Conservation (phyloP, 2,329 filamentous ascomycete genomes). For the Penicillium sp. region DNA sequence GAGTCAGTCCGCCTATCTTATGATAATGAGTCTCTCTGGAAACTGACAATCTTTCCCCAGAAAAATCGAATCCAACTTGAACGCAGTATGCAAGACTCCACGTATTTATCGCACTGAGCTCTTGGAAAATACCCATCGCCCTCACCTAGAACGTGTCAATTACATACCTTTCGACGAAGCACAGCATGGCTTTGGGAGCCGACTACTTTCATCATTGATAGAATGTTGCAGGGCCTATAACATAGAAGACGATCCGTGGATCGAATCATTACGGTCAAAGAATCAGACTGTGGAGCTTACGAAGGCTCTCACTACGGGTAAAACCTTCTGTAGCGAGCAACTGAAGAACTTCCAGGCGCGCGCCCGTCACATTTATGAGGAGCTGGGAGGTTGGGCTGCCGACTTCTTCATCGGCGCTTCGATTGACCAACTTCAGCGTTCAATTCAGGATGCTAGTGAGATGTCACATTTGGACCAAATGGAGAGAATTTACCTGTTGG, state of each 20-base stretch:
- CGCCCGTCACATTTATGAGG: conserved; percentile 51
- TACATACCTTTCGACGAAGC: conserved; percentile 14
- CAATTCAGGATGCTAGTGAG: conserved; percentile 27
- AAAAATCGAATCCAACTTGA: conserved; percentile 64
- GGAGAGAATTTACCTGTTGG: conserved; percentile 54
- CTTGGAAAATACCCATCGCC: conserved; percentile 66
- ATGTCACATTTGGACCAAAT: conserved; percentile 53
- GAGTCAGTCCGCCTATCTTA: conserved; percentile 36
- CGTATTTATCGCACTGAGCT: conserved; percentile 68
- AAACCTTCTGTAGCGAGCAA: conserved; percentile 52
- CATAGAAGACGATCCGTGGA: conserved; percentile 61
- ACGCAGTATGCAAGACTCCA: conserved; percentile 69
- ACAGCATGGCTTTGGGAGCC: neutral
- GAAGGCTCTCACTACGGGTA: conserved; percentile 30
- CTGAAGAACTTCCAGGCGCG: conserved; percentile 57
- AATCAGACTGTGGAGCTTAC: conserved; percentile 33
- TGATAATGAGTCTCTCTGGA: accelerated
- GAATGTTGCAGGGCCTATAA: conserved; percentile 49
- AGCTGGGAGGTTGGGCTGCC: conserved; percentile 68
- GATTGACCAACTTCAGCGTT: conserved; percentile 39
- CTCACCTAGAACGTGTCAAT: conserved; percentile 42
- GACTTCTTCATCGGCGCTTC: conserved; percentile 63
- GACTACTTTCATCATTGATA: conserved; percentile 48
- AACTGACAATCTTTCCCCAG: neutral
- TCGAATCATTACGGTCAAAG: conserved; percentile 50